Conservation (phyloP, 768 basidiomycete genomes). For the Leccinum uliginosum region DNA sequence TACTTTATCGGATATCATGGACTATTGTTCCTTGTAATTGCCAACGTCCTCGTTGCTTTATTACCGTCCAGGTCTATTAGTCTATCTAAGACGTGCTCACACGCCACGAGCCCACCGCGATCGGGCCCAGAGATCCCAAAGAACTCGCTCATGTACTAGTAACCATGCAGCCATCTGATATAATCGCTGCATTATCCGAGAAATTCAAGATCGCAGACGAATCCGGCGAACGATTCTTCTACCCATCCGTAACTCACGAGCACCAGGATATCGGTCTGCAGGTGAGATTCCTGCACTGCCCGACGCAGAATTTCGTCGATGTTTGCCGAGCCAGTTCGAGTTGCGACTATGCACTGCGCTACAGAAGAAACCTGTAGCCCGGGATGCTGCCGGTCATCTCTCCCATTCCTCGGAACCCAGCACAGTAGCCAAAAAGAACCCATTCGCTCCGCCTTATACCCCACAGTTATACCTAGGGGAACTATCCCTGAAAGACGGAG, state of each 20-base stretch:
- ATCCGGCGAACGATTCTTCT: constrained; percentile 71
- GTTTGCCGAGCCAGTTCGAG: constrained; percentile 58
- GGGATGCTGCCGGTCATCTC: constrained; percentile 39
- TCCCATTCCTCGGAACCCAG: constrained; percentile 23
- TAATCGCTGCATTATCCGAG: constrained; percentile 52
- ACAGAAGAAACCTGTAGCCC: constrained; percentile 65
- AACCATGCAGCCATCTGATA: constrained; percentile 35
- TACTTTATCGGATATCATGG: no score
- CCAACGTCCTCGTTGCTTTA: no score
- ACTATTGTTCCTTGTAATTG: no score
- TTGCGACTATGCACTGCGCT: constrained; percentile 83
- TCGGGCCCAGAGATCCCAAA: background rate
- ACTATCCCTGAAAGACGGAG: constrained; percentile 45
- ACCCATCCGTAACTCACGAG: constrained; percentile 63
- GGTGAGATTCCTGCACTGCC: constrained; percentile 36
- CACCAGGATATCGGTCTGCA: constrained; percentile 61
- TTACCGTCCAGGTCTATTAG: no score
- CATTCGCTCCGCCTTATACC: constrained; percentile 86
- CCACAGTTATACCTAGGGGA: constrained; percentile 73
- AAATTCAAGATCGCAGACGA: constrained; percentile 54
- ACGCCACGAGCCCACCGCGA: constrained; percentile 5
- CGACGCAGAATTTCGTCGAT: background rate
- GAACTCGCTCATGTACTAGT: no score
- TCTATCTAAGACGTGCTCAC: background rate
- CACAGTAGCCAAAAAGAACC: constrained; percentile 42